Percentiles rank a stretch among this genome's conserved stretches.
phyloP scores from a whole-genome alignment of 306 rosid genomes.

The Hylodesmum podocarpum region DNA sequence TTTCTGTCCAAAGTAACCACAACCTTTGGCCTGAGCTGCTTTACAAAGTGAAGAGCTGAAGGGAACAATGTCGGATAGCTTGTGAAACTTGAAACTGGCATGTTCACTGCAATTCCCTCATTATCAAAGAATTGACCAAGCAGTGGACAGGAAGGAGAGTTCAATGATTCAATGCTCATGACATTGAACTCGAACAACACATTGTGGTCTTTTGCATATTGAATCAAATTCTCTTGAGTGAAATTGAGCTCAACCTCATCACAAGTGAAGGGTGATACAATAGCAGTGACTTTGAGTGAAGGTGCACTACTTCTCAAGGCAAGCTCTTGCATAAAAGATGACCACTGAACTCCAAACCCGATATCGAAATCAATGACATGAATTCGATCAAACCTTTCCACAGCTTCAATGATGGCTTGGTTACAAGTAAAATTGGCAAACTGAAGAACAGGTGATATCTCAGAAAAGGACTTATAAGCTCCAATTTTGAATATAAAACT shows the following conservation, averaged over 20 bases:
- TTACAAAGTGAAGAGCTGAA: constrained; percentile 63
- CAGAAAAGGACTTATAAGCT: constrained; percentile 88
- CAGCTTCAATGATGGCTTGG: constrained; percentile 87
- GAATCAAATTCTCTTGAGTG: constrained; percentile 70
- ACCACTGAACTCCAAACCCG: constrained; percentile 91
- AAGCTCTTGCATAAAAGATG: constrained; percentile 88
- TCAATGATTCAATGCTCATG: constrained; percentile 55
- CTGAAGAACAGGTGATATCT: constrained; percentile 83
- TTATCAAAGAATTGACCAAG: constrained; percentile 51
- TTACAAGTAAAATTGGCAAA: constrained; percentile 85
- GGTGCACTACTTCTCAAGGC: constrained; percentile 63
- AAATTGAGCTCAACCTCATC: constrained; percentile 76
- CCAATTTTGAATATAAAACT: constrained; percentile 70
- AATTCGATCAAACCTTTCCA: constrained; percentile 61
- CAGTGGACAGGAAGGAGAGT: constrained; percentile 65
- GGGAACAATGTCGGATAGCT: constrained; percentile 48
- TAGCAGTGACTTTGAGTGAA: constrained; percentile 75
- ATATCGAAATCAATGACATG: constrained; percentile 84
- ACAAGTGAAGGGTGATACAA: constrained; percentile 52
- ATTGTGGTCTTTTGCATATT: constrained; percentile 69
- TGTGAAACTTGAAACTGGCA: constrained; percentile 64
- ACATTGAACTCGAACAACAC: constrained; percentile 72
- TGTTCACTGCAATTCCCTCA: constrained; percentile 73
- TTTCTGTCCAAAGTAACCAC: constrained; percentile 72
- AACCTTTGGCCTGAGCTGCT: constrained; percentile 73